Conservation (phyloP, 2,329 filamentous ascomycete genomes). For the Penicillium sp. region DNA sequence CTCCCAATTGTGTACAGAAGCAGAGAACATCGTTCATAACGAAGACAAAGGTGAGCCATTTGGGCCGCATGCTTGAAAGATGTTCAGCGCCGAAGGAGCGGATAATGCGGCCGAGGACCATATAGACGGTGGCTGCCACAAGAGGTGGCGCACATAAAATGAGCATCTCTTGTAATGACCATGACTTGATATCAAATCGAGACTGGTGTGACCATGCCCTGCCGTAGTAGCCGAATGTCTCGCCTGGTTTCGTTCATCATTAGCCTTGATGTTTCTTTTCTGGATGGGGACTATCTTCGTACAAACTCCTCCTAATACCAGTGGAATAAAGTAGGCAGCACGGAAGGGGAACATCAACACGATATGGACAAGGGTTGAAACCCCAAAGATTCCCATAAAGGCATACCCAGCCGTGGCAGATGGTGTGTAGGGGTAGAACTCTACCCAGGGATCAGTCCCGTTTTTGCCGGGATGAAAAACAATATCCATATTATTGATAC, state of each 20-base stretch:
- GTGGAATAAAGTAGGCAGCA: slow-evolving; percentile 38
- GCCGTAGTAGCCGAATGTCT: slow-evolving; percentile 38
- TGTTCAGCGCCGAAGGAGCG: slow-evolving; percentile 34
- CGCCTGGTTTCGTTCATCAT: slow-evolving; percentile 21
- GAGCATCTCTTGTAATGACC: slow-evolving; percentile 39
- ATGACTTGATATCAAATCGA: slow-evolving; percentile 26
- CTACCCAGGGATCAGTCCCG: slow-evolving; percentile 31
- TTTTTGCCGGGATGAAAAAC: slow-evolving; percentile 31
- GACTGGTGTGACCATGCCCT: slow-evolving; percentile 34
- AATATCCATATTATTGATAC: slow-evolving; percentile 27
- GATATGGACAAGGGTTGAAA: slow-evolving; percentile 31
- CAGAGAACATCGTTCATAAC: slow-evolving; percentile 37
- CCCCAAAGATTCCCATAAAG: slow-evolving; percentile 36
- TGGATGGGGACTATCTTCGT: slow-evolving; percentile 6
- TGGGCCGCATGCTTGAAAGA: slow-evolving; percentile 32
- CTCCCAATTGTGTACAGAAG: slow-evolving; percentile 35
- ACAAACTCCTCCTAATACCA: slow-evolving; percentile 40
- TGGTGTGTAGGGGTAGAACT: slow-evolving; percentile 39
- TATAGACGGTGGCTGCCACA: slow-evolving; percentile 39
- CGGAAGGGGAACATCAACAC: slow-evolving; percentile 31
- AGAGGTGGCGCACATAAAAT: slow-evolving; percentile 43
- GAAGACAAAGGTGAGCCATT: slow-evolving; percentile 40
- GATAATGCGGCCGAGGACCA: slow-evolving; percentile 43
- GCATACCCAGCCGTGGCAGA: slow-evolving; percentile 34
- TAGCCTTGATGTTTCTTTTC: not conserved